Evolutionary conservation across 257 asterid genomes (phyloP).

Genomic region (Rehmannia glutinosa): DNA sequence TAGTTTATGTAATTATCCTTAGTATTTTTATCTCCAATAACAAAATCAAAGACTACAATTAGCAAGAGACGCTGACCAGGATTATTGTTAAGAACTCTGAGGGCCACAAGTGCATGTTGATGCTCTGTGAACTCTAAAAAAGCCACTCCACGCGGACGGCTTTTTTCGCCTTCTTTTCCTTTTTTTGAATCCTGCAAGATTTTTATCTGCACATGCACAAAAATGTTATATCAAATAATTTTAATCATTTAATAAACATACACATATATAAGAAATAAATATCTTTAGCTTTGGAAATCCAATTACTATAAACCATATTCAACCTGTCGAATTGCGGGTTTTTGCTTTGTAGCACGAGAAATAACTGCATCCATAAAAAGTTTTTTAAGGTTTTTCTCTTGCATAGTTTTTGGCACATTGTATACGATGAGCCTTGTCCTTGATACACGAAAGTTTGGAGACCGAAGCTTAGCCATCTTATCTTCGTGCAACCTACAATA

Average conservation of each 20-base stretch:
- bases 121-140: constrained; percentile 94
- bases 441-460: constrained; percentile 91
- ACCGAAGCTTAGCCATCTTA: constrained; percentile 70
- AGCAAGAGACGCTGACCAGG: constrained; percentile 51
- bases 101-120: constrained; percentile 96
- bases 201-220: constrained; percentile 52
- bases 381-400: constrained; percentile 54
- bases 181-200: constrained; percentile 61
- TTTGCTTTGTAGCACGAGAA: constrained; percentile 95
- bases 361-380: constrained; percentile 66
- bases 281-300: neutral
- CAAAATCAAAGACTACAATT: neutral
- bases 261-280: neutral
- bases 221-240: neutral
- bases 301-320: constrained; percentile 9
- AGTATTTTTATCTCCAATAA: too few species aligned
- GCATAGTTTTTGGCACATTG: constrained; percentile 81
- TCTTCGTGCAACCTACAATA: constrained; percentile 76
- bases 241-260: neutral
- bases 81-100: constrained; percentile 91
- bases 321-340: constrained; percentile 87
- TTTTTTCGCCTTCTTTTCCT: constrained; percentile 49
- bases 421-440: constrained; percentile 82
- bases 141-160: constrained; percentile 86
- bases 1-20: too few species aligned